A percentile compares a stretch with the other conserved stretches of the same genome.
Evolutionary conservation across 768 basidiomycete species (phyloP).

Genomic region (Pleurotus tuoliensis): DNA sequence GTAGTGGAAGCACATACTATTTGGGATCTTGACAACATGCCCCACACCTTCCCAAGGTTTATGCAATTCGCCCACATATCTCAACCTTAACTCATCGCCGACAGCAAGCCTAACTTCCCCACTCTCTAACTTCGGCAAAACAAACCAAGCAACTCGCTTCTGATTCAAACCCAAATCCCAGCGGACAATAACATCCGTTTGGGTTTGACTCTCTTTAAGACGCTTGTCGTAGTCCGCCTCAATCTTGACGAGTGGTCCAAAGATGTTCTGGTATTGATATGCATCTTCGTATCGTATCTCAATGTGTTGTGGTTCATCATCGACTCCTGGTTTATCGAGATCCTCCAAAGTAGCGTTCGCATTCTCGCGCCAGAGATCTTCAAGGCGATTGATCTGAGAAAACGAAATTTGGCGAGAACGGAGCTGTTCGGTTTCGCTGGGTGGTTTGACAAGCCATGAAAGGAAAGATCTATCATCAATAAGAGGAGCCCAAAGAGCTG

Average conservation of each 20-base stretch:
- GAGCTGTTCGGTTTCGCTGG: constrained; percentile 93
- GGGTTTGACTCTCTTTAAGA: constrained; percentile 97
- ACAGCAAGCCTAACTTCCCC: constrained; percentile 96
- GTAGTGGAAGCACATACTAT: constrained; percentile 58
- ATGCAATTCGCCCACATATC: constrained; percentile 85
- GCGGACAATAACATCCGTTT: constrained; percentile 91
- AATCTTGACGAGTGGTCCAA: constrained; percentile 98
- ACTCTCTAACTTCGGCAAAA: constrained; percentile 93
- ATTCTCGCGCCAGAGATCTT: constrained; percentile 98
- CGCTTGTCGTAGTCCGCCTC: constrained; percentile 99
- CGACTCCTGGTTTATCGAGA: constrained; percentile 94
- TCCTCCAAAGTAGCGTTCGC: constrained; percentile 93
- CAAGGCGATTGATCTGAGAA: constrained; percentile 93
- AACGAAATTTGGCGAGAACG: constrained; percentile 97
- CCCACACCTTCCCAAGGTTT: constrained; percentile 97
- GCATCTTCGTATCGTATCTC: constrained; percentile 93
- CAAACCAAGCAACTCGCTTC: constrained; percentile 98
- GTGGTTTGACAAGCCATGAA: constrained; percentile 98
- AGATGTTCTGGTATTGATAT: constrained; percentile 99
- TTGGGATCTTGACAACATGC: constrained; percentile 98
- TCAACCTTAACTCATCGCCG: constrained; percentile 89
- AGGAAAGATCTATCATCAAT: constrained; percentile 98
- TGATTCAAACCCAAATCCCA: constrained; percentile 99
- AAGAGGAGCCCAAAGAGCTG: constrained; percentile 94
- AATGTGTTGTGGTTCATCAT: constrained; percentile 95